A percentile compares a stretch with the other conserved stretches of the same genome.
These are phyloP conservation scores for Andrographis paniculata DNA, from an alignment of 305 asterid genomes.

Conservation along the genomic window DNA sequence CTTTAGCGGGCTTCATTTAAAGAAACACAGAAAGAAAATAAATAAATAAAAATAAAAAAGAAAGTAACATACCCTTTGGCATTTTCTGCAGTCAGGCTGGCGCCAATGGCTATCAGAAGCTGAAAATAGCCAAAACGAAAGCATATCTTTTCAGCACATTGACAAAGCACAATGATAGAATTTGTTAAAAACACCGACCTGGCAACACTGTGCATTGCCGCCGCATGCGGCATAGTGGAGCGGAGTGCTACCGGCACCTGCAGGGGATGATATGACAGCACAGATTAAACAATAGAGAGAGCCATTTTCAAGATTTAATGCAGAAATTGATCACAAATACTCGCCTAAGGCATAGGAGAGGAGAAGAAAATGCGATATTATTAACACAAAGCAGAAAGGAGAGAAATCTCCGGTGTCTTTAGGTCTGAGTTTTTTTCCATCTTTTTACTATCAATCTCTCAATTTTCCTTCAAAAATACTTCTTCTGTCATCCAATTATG, in stretches of 20 bases:
- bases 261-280: conserved; percentile 1
- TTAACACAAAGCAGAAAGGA: no score
- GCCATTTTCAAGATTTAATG: no score
- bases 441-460: no score
- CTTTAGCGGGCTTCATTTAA: neutral
- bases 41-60: no score
- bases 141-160: neutral
- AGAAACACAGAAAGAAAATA: neutral
- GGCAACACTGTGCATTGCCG: conserved; percentile 62
- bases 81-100: conserved; percentile 44
- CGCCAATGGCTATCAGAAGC: conserved; percentile 57
- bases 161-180: neutral
- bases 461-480: no score
- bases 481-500: no score
- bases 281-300: no score
- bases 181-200: conserved; percentile 25
- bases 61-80: conserved; percentile 39
- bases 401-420: no score
- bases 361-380: no score
- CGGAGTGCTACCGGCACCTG: conserved; percentile 73
- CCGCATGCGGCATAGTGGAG: conserved; percentile 81
- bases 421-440: no score
- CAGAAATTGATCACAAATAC: no score
- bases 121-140: conserved; percentile 21
- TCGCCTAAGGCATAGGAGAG: no score